A percentile compares a stretch with the other conserved stretches of the same genome.
Evolutionary conservation across 1,284 basidiomycete genomes (phyloP).

Genomic region (Cryptococcus maquisensis): DNA sequence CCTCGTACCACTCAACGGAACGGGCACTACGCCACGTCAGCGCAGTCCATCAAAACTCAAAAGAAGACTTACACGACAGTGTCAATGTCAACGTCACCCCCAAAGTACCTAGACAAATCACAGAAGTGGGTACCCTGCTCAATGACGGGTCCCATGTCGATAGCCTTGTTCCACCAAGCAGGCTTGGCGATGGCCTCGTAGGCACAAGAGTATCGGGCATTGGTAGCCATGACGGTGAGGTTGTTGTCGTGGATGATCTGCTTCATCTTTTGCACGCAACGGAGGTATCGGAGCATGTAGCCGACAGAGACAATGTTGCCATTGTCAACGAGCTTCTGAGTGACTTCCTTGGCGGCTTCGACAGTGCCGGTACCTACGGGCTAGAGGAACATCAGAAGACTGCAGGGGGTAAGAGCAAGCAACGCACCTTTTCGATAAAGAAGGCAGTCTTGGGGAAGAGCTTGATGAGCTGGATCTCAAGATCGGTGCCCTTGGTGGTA

Average conservation of each 20-base stretch:
- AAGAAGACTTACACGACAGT: slow-evolving; percentile 57
- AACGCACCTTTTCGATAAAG: slow-evolving; percentile 75
- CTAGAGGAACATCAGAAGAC: slow-evolving; percentile 22
- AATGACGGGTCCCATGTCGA: slow-evolving; percentile 73
- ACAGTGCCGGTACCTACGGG: slow-evolving; percentile 80
- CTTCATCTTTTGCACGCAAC: slow-evolving; percentile 97
- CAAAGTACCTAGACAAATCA: slow-evolving; percentile 82
- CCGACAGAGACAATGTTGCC: slow-evolving; percentile 85
- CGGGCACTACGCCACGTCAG: slow-evolving; percentile 55
- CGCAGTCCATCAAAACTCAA: slow-evolving; percentile 1
- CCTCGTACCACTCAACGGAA: slow-evolving; percentile 86
- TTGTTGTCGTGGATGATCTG: slow-evolving; percentile 91
- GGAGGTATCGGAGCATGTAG: slow-evolving; percentile 85
- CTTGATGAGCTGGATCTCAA: slow-evolving; percentile 86
- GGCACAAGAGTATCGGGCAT: slow-evolving; percentile 85
- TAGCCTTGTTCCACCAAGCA: slow-evolving; percentile 98
- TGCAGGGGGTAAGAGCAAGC: background rate
- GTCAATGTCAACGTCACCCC: slow-evolving; percentile 87
- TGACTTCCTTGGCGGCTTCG: slow-evolving; percentile 57
- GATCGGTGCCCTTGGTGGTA: slow-evolving; percentile 69
- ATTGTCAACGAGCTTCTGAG: slow-evolving; percentile 63
- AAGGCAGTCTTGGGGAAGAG: slow-evolving; percentile 84
- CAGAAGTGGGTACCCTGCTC: slow-evolving; percentile 89
- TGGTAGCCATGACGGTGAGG: slow-evolving; percentile 94
- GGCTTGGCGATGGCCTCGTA: slow-evolving; percentile 85